Conservation (phyloP, 2,329 filamentous ascomycete species). For the Zelopaecilomyces penicillatus region DNA sequence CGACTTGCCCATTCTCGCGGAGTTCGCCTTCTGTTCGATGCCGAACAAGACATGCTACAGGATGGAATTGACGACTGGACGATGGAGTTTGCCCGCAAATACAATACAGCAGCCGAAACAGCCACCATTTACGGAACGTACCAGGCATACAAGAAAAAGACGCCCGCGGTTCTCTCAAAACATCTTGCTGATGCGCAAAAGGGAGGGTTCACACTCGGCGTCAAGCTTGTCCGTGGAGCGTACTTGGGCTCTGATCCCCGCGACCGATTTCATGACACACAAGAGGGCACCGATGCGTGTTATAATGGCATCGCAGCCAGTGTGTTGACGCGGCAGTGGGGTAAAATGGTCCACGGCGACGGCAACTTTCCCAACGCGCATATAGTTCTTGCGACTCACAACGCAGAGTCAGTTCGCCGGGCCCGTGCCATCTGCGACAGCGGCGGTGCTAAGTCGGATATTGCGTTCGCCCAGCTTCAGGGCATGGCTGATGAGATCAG, state of each 20-base stretch:
- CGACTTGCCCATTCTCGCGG: conserved; percentile 59
- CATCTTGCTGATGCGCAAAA: conserved; percentile 53
- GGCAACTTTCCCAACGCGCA: conserved; percentile 47
- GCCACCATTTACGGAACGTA: conserved; percentile 75
- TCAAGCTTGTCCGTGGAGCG: conserved; percentile 69
- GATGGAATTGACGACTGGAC: conserved; percentile 75
- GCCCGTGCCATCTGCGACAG: conserved; percentile 44
- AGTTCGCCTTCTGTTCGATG: conserved; percentile 73
- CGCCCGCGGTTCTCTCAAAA: conserved; percentile 44
- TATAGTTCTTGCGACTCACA: conserved; percentile 77
- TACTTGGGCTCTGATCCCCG: conserved; percentile 65
- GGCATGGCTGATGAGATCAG: conserved; percentile 95
- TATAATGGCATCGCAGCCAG: conserved; percentile 66
- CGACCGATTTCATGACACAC: conserved; percentile 62
- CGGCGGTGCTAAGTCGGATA: conserved; percentile 30
- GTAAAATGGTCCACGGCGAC: conserved; percentile 24
- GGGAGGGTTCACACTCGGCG: conserved; percentile 58
- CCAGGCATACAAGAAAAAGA: conserved; percentile 65
- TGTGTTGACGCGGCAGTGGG: conserved; percentile 51
- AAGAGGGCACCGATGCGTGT: conserved; percentile 59
- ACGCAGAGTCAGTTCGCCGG: conserved; percentile 59
- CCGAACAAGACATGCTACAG: conserved; percentile 74
- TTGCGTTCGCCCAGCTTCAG: conserved; percentile 62
- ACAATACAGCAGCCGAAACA: conserved; percentile 56
- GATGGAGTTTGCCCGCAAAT: conserved; percentile 64